These are phyloP conservation scores for Pleoardoris graminearum DNA, from an alignment of 2,329 filamentous ascomycete species.

Conservation along the genomic window DNA sequence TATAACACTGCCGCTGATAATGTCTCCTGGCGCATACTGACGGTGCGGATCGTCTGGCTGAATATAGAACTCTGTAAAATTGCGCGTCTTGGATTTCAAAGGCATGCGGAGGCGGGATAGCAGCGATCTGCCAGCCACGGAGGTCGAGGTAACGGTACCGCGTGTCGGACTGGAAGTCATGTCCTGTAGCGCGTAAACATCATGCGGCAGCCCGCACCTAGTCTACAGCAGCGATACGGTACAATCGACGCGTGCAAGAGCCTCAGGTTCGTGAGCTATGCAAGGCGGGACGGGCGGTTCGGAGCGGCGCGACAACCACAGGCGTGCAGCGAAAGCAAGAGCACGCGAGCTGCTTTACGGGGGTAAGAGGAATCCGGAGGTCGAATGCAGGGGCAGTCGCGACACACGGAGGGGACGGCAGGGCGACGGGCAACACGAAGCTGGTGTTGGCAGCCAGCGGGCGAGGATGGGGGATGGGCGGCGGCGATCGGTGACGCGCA, in stretches of 20 bases:
- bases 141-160: constrained; percentile 34
- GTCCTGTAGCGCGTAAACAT: constrained; percentile 43
- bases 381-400: background rate
- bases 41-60: constrained; percentile 76
- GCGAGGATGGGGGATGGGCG: constrained; percentile 13
- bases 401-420: constrained; percentile 10
- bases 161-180: constrained; percentile 46
- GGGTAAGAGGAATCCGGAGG: background rate
- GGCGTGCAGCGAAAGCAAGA: background rate
- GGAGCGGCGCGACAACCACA: background rate
- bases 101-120: constrained; percentile 61
- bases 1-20: constrained; percentile 72
- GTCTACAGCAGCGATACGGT: constrained; percentile 7
- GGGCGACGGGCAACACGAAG: background rate
- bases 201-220: constrained; percentile 42
- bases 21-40: constrained; percentile 74
- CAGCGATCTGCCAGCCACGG: constrained; percentile 41
- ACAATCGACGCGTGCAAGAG: constrained; percentile 1
- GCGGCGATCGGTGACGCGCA: constrained; percentile 26
- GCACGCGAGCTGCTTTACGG: background rate
- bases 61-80: constrained; percentile 78
- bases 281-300: background rate
- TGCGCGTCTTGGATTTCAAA: constrained; percentile 61
- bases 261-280: background rate
- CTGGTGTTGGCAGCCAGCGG: constrained; percentile 18